Conservation (phyloP, 257 asterid species). For the Verbena officinalis region DNA sequence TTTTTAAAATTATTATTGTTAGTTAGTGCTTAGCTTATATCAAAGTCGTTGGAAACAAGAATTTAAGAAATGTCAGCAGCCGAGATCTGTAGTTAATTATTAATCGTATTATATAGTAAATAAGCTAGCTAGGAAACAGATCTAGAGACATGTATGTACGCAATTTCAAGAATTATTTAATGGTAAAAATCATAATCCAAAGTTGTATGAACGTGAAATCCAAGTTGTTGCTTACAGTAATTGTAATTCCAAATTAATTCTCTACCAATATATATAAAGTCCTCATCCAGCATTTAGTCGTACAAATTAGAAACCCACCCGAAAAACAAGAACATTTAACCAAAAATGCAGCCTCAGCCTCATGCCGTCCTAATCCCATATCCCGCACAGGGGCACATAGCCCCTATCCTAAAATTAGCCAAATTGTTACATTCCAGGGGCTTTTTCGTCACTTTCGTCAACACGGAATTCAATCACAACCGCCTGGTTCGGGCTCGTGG, state of each 20-base stretch:
- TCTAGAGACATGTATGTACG: background rate
- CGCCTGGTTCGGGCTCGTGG: slow-evolving; percentile 62
- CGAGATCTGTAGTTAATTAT: too few species aligned
- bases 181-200: background rate
- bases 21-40: too few species aligned
- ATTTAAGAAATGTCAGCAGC: too few species aligned
- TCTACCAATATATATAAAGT: slow-evolving; percentile 17
- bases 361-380: slow-evolving; percentile 64
- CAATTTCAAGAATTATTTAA: background rate
- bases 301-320: background rate
- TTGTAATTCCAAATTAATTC: background rate
- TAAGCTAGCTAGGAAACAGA: background rate
- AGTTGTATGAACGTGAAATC: slow-evolving; percentile 18
- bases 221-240: background rate
- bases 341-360: slow-evolving; percentile 55
- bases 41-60: too few species aligned
- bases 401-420: slow-evolving; percentile 62
- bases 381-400: slow-evolving; percentile 78
- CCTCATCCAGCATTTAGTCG: background rate
- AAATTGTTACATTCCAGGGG: slow-evolving; percentile 57
- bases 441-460: slow-evolving; percentile 68
- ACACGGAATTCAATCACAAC: slow-evolving; percentile 68
- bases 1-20: too few species aligned
- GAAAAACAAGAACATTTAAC: background rate
- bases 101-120: too few species aligned